Base-by-base conservation (phyloP, 2,329 filamentous ascomycete species). In the Pleurostoma richardsiae region DNA sequence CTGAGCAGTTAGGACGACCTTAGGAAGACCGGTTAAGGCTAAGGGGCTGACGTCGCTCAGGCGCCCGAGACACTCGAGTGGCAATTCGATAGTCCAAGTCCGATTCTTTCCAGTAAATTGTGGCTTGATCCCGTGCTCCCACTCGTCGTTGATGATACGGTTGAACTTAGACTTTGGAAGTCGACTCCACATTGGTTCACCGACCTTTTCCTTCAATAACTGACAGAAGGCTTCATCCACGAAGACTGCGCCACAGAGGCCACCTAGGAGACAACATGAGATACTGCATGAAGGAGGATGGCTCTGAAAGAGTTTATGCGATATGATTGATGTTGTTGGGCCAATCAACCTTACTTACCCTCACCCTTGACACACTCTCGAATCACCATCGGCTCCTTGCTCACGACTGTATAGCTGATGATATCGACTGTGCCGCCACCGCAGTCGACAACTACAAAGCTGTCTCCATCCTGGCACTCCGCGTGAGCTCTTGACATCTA, bases 201-300 rank as follows among this genome's bases (percentile, higher is more conserved):
- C 4, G 0, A 68, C 11, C 6, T 61, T 65, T 0, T 3, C 3
- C 29, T 58, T 52, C 4, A 73, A 48, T 1, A 68, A 43, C 0
- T 46, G 0, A 1, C 59, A 1, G n/a, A 73, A 73, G 0, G 39
- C 47, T 3, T 73, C 59, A 30, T 73, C 68, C 0, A 74, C 56
- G 10, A 72, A 71, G 0, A 70, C 54, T 0, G 57, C 68, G 1
- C 71, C 70, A 3, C 67, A 71, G 0, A 74, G 53, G 0, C 30
- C 62, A 3, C 68, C 68, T 69, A n/a, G 6, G 4, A 29, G 2
- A 10, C 4, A 38, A 1, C 4, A 42, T 40, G 29, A 49, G 36
- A 19, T 44, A 1, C 39, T 3, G 50, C 30, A 10, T 39, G 6
- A 29, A n/a, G 4, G 27, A 30, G n/a, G 4, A 41, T 19, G 19